Conservation (phyloP, 176 grass and related monocot species). For the Carex kokanica region DNA sequence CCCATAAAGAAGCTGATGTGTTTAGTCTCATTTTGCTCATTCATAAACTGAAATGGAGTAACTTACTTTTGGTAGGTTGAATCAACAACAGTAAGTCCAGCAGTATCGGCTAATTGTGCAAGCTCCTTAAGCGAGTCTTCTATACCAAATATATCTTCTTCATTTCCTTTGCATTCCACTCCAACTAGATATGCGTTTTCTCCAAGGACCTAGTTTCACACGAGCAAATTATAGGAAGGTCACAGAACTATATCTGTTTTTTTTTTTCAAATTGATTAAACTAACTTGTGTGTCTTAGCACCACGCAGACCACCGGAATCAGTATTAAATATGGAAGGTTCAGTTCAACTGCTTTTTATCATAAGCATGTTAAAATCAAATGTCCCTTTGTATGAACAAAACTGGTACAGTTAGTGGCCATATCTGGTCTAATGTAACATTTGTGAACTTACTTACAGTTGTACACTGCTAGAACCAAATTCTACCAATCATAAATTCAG, state of each 20-base stretch:
- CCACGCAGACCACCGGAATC: background rate
- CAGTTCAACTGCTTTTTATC: background rate
- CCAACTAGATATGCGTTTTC: slow-evolving; percentile 88
- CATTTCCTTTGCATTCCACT: slow-evolving; percentile 62
- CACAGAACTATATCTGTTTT: background rate
- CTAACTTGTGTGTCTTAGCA: background rate
- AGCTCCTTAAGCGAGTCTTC: slow-evolving; percentile 94
- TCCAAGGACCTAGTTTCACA: slow-evolving; percentile 56
- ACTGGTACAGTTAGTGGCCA: background rate
- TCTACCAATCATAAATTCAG: background rate
- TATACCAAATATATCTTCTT: slow-evolving; percentile 51
- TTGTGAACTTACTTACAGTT: background rate
- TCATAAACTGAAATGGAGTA: background rate
- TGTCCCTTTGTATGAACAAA: background rate
- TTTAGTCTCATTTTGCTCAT: background rate
- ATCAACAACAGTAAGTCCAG: slow-evolving; percentile 58
- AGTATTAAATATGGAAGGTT: background rate
- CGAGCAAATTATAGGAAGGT: slow-evolving; percentile 2
- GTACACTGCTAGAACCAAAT: background rate
- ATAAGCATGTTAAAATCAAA: background rate
- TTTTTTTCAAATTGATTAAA: background rate
- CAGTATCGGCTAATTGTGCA: slow-evolving; percentile 76
- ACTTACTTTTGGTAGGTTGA: slow-evolving; percentile 91
- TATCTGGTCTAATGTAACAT: background rate
- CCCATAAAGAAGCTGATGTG: background rate